Evolutionary conservation across 306 rosid genomes (phyloP), one percentile per base, ranked within the genome.

Genomic region (Datisca glomerata): DNA sequence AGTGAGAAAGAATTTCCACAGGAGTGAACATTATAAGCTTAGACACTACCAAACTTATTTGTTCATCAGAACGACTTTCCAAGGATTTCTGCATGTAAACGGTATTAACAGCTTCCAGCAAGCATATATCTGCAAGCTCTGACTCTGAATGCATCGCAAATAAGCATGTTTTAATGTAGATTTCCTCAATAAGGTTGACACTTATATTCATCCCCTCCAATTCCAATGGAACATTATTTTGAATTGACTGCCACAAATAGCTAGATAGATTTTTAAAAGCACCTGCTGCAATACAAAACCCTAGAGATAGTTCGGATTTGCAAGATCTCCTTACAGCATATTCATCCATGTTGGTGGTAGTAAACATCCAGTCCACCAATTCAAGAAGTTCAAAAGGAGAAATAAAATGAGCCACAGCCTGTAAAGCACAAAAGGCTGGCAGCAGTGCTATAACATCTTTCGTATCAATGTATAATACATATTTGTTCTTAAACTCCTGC

Each of bases 321-420:
- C 20, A 24, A 37, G 59, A 49, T 31, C 55, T 66, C 47, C 47
- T 62, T 27, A 21, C 72, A 44, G 38, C 28, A 44, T 38, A 55
- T 45, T 61, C 68, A 63, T 65, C 70, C 41, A 51, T 35, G 33
- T 51, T 64, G 32, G 57, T 60, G 41, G 70, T 67, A 16, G 24
- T 48, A 43, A 89, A 65, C 72, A 89, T 74, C 97, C 93, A 83
- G 53, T 59, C 71, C 32, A 68, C 97, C 38, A 83, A 61, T 68
- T 77, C 83, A 70, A 89, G 81, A 42, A 89, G 77, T 56, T 67
- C 55, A 54, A 83, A 68, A 18, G 97, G 95, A 59, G 86, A 72
- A 58, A 83, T 39, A 61, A 69, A 89, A 37, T 12, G 49, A 50
- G 39, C 54, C 70, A 83, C 48, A 32, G 76, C 65, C 40, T 75